phyloP scores from a whole-genome alignment of 306 rosid genomes.

The Inga leiocalycina region DNA sequence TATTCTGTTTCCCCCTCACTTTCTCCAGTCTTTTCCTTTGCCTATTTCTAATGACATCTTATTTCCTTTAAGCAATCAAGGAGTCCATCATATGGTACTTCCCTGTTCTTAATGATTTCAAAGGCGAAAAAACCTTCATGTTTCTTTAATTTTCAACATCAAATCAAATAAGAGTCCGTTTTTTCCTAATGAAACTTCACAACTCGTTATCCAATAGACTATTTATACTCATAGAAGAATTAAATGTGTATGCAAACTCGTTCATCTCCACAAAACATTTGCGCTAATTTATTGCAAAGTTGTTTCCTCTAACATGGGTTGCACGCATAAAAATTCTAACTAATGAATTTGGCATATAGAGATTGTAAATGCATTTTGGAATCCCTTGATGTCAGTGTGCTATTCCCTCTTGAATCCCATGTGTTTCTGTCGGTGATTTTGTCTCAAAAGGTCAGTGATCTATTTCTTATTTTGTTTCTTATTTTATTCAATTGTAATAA shows the following conservation, averaged over 20 bases:
- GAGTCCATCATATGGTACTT: background rate
- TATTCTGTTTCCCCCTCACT: background rate
- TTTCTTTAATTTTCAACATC: constrained; percentile 19
- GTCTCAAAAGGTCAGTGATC: background rate
- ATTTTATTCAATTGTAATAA: background rate
- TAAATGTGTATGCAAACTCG: background rate
- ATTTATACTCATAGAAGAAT: constrained; percentile 18
- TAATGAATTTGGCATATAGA: background rate
- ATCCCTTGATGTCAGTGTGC: background rate
- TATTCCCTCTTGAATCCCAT: background rate
- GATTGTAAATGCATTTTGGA: background rate
- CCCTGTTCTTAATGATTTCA: background rate
- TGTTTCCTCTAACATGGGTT: constrained; percentile 21
- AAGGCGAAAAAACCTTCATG: background rate
- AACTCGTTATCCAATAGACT: constrained; percentile 8
- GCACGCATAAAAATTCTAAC: constrained; percentile 17
- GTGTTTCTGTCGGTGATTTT: background rate
- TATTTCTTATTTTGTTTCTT: background rate
- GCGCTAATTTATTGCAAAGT: background rate
- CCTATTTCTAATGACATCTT: background rate
- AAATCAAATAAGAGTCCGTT: background rate
- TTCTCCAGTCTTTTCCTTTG: background rate
- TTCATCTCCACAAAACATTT: constrained; percentile 15
- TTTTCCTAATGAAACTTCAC: background rate
- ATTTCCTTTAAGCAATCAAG: constrained; percentile 26